Percentiles rank a stretch among this genome's conserved stretches.
Evolutionary conservation across 148 eudicot species (phyloP).

Genomic region (Nyssa sinensis): DNA sequence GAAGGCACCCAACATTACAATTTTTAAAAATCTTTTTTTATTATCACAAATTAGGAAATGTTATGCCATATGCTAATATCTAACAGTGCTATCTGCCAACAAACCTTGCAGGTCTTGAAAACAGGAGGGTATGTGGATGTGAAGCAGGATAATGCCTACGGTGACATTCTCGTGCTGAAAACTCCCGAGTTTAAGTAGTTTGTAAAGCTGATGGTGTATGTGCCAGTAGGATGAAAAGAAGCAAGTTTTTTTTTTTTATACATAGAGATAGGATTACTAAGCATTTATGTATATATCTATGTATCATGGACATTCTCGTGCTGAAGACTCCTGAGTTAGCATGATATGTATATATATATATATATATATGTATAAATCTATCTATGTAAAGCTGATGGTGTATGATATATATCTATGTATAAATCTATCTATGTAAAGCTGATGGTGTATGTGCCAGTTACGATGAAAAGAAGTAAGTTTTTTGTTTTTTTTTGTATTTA

Average conservation of each 20-base stretch:
- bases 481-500: neutral
- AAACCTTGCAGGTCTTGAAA: conserved; percentile 40
- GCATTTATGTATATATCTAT: too few species aligned
- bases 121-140: conserved; percentile 44
- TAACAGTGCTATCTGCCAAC: neutral
- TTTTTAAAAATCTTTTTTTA: neutral
- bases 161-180: conserved; percentile 39
- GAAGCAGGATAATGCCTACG: conserved; percentile 47
- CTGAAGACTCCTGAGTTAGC: conserved; percentile 48
- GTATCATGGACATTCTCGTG: conserved; percentile 53
- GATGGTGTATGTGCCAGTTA: conserved; percentile 16
- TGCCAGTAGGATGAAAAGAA: too few species aligned
- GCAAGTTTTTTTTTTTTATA: too few species aligned
- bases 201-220: conserved; percentile 19
- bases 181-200: conserved; percentile 37
- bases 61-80: neutral
- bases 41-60: neutral
- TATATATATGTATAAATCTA: too few species aligned
- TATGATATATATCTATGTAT: too few species aligned
- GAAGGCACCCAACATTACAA: neutral
- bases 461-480: neutral
- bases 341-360: too few species aligned
- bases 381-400: too few species aligned
- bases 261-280: too few species aligned
- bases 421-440: too few species aligned